Evolutionary conservation across 768 basidiomycete genomes (phyloP).

Genomic region (Mycena polygramma): DNA sequence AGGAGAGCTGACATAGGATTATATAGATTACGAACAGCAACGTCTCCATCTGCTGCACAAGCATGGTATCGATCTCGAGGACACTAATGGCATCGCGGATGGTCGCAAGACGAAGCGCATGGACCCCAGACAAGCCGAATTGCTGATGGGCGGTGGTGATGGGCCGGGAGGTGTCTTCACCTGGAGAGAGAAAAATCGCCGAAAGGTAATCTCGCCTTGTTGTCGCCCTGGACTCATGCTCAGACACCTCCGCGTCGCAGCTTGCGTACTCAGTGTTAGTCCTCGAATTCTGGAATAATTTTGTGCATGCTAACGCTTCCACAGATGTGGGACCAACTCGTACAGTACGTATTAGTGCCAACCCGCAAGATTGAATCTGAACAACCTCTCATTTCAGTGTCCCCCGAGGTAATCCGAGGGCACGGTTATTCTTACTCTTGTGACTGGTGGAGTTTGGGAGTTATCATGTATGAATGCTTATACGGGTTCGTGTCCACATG

Average conservation of each 20-base stretch:
- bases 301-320: constrained; percentile 41
- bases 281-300: constrained; percentile 32
- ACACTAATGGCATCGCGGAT: constrained; percentile 73
- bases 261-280: constrained; percentile 91
- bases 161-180: constrained; percentile 91
- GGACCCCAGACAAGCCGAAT: constrained; percentile 85
- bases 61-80: constrained; percentile 96
- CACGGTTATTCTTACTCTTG: constrained; percentile 95
- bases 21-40: constrained; percentile 93
- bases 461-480: constrained; percentile 96
- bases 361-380: constrained; percentile 39
- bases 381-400: constrained; percentile 66
- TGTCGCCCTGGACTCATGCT: constrained; percentile 41
- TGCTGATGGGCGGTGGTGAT: constrained; percentile 85
- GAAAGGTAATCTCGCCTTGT: constrained; percentile 73
- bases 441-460: constrained; percentile 99
- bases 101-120: constrained; percentile 83
- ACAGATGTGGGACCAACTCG: constrained; percentile 86
- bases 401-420: constrained; percentile 90
- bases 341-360: constrained; percentile 72
- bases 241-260: constrained; percentile 53
- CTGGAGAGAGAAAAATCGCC: constrained; percentile 94
- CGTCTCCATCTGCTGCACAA: constrained; percentile 88
- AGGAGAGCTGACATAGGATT: constrained; percentile 25
- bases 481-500: constrained; percentile 75